phyloP scores from a whole-genome alignment of 371 early-diverging fungal genomes.

The Parasitella parasitica region DNA sequence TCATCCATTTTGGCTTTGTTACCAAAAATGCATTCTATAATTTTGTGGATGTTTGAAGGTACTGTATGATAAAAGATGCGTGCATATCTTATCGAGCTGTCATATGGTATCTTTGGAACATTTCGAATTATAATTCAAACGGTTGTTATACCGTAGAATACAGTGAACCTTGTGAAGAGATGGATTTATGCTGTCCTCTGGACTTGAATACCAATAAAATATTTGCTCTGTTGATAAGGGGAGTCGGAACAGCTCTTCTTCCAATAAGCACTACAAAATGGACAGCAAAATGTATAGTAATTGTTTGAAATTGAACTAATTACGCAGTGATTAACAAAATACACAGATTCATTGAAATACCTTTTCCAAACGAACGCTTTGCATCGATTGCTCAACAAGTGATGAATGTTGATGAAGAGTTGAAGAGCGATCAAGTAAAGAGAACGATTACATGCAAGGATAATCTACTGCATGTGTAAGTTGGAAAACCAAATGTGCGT shows the following conservation, averaged over 20 bases:
- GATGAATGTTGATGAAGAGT: conserved; percentile 48
- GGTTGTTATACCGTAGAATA: too few species aligned
- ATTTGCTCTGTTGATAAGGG: not conserved
- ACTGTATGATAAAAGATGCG: too few species aligned
- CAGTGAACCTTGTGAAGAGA: too few species aligned
- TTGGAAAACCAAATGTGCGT: too few species aligned
- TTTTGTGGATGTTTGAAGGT: too few species aligned
- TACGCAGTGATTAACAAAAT: not conserved
- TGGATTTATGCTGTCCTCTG: too few species aligned
- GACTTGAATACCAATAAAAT: not conserved
- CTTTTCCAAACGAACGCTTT: conserved; percentile 41
- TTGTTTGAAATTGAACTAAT: not conserved
- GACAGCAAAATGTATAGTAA: conserved; percentile 10
- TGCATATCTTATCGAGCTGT: too few species aligned
- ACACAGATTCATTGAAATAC: conserved; percentile 40
- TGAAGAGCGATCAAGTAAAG: conserved; percentile 46
- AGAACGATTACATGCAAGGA: conserved; percentile 25
- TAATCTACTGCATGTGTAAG: conserved; percentile 32
- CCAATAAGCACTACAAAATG: not conserved
- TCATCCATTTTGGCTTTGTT: too few species aligned
- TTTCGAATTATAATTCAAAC: too few species aligned
- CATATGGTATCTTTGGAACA: too few species aligned
- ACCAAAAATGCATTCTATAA: too few species aligned
- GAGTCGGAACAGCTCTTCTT: not conserved
- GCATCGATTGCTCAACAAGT: conserved; percentile 44